phyloP scores from a whole-genome alignment of 257 asterid genomes.

The Solanum etuberosum region DNA sequence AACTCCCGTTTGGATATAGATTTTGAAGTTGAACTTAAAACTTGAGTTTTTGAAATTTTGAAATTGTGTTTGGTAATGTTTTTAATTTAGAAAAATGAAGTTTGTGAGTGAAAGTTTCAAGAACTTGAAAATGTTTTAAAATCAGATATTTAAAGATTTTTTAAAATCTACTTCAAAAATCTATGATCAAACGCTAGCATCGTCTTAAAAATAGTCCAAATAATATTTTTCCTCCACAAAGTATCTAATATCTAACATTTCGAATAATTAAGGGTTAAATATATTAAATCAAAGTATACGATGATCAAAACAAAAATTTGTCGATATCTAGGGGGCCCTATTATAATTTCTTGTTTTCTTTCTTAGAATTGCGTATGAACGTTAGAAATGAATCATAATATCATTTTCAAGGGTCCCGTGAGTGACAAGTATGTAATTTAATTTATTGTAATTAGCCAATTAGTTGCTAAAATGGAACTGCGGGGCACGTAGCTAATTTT shows the following conservation, averaged over 20 bases:
- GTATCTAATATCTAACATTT: not conserved
- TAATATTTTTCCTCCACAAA: not conserved
- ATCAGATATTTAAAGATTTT: too few relatives aligned
- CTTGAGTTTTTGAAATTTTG: too few relatives aligned
- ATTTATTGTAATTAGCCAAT: not conserved
- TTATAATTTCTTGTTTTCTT: not conserved
- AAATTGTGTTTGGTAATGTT: too few relatives aligned
- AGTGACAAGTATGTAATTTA: slow-evolving; percentile 5
- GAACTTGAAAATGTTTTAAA: too few relatives aligned
- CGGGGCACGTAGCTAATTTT: not conserved
- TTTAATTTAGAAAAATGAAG: too few relatives aligned
- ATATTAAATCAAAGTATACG: not conserved
- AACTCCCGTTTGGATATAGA: too few relatives aligned
- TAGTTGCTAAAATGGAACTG: not conserved
- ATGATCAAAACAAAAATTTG: not conserved
- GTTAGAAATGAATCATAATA: slow-evolving; percentile 2
- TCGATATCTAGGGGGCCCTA: not conserved
- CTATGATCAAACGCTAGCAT: accelerated
- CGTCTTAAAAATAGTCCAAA: not conserved
- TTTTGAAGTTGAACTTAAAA: too few relatives aligned
- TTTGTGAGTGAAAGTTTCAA: not conserved
- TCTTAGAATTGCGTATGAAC: not conserved
- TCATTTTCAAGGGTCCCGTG: slow-evolving; percentile 17
- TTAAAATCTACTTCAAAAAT: too few relatives aligned
- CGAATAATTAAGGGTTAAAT: not conserved